A percentile compares a stretch with the other conserved stretches of the same genome.
These are phyloP conservation scores for Sporobolomyces roseus DNA, from an alignment of 768 basidiomycete species.

Conservation along the genomic window DNA sequence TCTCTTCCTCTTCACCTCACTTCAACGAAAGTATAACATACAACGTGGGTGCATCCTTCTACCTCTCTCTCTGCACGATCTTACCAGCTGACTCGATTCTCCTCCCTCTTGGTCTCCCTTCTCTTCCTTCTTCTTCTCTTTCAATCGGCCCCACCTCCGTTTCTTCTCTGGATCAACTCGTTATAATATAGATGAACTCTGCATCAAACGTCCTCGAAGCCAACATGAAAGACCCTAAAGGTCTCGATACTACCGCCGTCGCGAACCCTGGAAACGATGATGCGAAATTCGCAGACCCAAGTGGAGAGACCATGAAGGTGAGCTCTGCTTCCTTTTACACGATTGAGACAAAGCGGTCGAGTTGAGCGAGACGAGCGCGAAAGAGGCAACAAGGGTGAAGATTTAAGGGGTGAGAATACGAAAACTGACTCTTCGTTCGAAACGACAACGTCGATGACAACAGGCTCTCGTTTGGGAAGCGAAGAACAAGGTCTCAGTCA, in stretches of 20 bases:
- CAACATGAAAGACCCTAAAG: not conserved
- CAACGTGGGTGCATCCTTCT: not conserved
- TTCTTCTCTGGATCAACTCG: too few relatives aligned
- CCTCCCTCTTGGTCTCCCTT: too few relatives aligned
- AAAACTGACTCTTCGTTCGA: too few relatives aligned
- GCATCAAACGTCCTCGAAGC: conserved; percentile 19
- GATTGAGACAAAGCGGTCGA: too few relatives aligned
- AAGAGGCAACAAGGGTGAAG: too few relatives aligned
- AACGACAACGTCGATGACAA: too few relatives aligned
- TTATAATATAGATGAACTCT: conserved; percentile 27
- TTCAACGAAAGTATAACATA: not conserved
- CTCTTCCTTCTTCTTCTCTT: not conserved
- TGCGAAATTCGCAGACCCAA: conserved; percentile 19
- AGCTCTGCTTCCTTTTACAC: too few relatives aligned
- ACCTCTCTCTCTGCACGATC: not conserved
- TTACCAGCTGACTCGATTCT: too few relatives aligned
- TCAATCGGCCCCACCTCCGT: not conserved
- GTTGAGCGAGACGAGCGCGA: too few relatives aligned
- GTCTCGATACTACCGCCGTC: not conserved
- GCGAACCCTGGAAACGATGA: conserved; percentile 17
- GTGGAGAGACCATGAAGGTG: conserved; percentile 37
- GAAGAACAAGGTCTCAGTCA: conserved; percentile 22
- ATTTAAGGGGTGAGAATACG: too few relatives aligned
- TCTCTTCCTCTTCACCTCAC: not conserved
- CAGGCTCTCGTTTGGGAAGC: conserved; percentile 33